Conservation (phyloP, 164 flowering plant species). For the Stephania japonica region DNA sequence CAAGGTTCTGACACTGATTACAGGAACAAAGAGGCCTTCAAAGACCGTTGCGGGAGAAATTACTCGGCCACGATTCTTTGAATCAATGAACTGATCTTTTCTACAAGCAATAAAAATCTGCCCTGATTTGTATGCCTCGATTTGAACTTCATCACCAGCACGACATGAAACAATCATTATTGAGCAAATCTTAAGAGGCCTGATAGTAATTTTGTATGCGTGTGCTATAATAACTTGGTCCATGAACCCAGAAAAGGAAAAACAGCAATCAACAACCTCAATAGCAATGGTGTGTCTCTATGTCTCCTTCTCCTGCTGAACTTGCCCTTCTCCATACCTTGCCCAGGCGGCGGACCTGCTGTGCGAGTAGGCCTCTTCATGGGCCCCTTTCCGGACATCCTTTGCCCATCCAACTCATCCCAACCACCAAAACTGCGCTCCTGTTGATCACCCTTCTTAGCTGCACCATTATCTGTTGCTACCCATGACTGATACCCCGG, state of each 20-base stretch:
- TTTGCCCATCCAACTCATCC: constrained; percentile 62
- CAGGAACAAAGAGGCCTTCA: not conserved
- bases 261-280: constrained; percentile 61
- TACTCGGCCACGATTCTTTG: not conserved
- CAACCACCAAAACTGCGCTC: constrained; percentile 71
- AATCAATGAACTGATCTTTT: no score
- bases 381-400: constrained; percentile 15
- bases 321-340: constrained; percentile 26
- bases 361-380: constrained; percentile 16
- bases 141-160: not conserved
- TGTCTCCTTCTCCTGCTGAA: constrained; percentile 31
- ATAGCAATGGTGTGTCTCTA: constrained; percentile 45
- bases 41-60: not conserved
- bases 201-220: not conserved
- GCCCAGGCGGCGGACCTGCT: constrained; percentile 10
- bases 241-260: constrained; percentile 83
- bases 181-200: not conserved
- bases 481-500: constrained; percentile 47
- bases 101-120: no score
- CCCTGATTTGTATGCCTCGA: not conserved
- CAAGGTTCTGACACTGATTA: not conserved
- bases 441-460: constrained; percentile 15
- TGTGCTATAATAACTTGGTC: constrained; percentile 42
- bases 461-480: constrained; percentile 28
- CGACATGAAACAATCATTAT: not conserved